A percentile compares a stretch with the other conserved stretches of the same genome.
These are phyloP conservation scores for Artemisia tridentata DNA, from an alignment of 129 eudicot species.

Conservation along the genomic window DNA sequence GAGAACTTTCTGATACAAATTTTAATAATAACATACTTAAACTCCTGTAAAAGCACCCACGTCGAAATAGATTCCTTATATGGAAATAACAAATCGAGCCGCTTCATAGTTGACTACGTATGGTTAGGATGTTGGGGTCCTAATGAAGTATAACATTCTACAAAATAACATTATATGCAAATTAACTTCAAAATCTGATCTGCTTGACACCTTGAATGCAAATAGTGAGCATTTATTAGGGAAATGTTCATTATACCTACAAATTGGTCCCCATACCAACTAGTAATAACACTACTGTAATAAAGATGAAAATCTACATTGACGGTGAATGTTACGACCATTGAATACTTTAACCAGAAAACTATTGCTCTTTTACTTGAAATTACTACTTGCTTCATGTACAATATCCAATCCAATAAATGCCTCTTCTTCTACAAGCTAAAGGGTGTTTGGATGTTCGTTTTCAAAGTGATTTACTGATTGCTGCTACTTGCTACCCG, in stretches of 20 bases:
- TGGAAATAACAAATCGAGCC: too few relatives aligned
- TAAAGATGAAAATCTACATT: neutral
- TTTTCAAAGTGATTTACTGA: neutral
- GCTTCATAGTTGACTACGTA: too few relatives aligned
- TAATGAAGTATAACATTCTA: neutral
- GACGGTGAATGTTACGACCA: slow-evolving; percentile 2
- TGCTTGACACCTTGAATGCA: neutral
- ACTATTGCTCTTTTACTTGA: neutral
- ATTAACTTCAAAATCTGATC: neutral
- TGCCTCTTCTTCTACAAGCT: slow-evolving; percentile 20
- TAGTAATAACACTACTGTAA: neutral
- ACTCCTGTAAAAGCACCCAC: neutral
- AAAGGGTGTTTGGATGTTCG: neutral
- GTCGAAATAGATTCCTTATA: neutral
- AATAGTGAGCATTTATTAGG: neutral
- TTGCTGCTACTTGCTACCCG: neutral
- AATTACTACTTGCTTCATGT: slow-evolving; percentile 2
- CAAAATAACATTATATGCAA: neutral
- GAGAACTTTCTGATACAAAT: neutral
- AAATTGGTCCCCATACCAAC: neutral
- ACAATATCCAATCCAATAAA: slow-evolving; percentile 3
- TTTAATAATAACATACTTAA: neutral
- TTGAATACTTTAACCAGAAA: neutral
- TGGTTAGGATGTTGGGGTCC: neutral
- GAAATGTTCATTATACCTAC: neutral